Conservation (phyloP, 768 basidiomycete genomes). For the Tulasnella sp. region DNA sequence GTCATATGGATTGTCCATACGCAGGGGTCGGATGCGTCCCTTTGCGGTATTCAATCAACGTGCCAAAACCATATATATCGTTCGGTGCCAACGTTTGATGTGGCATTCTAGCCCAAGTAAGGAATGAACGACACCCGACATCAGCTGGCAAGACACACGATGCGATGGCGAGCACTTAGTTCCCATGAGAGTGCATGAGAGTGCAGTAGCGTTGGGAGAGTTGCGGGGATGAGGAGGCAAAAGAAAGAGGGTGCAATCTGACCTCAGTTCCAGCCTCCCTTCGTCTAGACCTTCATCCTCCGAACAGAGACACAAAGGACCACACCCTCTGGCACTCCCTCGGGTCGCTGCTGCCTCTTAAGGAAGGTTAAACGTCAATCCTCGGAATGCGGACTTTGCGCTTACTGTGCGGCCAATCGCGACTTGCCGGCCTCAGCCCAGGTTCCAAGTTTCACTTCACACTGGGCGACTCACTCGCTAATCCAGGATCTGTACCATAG, state of each 20-base stretch:
- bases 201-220: conserved; percentile 1
- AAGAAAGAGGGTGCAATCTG: conserved; percentile 4
- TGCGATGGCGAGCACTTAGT: not conserved
- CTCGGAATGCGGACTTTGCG: not conserved
- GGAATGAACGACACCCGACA: not conserved
- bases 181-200: not conserved
- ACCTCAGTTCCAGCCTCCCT: not conserved
- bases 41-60: not conserved
- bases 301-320: conserved; percentile 2
- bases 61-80: not conserved
- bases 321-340: not conserved
- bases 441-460: not conserved
- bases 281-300: not conserved
- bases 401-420: not conserved
- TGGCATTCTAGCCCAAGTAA: not conserved
- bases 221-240: conserved; percentile 3
- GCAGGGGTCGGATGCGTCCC: not conserved
- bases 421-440: conserved; percentile 2
- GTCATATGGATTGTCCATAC: not conserved
- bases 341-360: not conserved
- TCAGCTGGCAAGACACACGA: not conserved
- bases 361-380: not conserved
- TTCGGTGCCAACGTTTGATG: not conserved
- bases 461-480: not conserved
- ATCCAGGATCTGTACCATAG: not conserved